Percentiles rank a stretch among this genome's conserved stretches.
Evolutionary conservation across 768 basidiomycete genomes (phyloP).

Genomic region (Russula virescens): DNA sequence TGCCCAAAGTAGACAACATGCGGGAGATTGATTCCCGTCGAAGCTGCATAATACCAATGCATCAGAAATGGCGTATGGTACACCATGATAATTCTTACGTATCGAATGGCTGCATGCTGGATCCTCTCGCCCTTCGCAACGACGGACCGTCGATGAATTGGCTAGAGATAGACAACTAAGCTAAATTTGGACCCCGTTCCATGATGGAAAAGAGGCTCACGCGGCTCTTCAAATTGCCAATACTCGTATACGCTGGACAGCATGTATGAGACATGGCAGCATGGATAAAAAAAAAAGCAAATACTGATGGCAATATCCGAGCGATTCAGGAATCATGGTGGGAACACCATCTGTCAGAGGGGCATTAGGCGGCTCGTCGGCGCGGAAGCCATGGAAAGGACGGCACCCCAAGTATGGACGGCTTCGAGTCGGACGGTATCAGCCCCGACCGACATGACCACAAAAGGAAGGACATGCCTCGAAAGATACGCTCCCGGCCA

Average conservation of each 20-base stretch:
- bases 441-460: too few species aligned
- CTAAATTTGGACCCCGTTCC: too few species aligned
- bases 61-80: too few species aligned
- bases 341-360: slow-evolving; percentile 42
- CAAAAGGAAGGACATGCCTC: slow-evolving; percentile 30
- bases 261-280: neutral
- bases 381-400: neutral
- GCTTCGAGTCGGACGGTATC: slow-evolving; percentile 27
- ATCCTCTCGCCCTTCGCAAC: slow-evolving; percentile 43
- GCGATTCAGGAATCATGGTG: slow-evolving; percentile 39
- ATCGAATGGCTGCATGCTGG: slow-evolving; percentile 44
- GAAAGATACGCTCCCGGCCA: slow-evolving; percentile 37
- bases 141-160: slow-evolving; percentile 34
- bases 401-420: slow-evolving; percentile 41
- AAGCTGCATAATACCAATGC: slow-evolving; percentile 34
- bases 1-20: slow-evolving; percentile 44
- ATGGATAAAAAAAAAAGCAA: neutral
- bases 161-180: slow-evolving; percentile 6
- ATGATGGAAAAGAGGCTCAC: slow-evolving; percentile 24
- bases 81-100: too few species aligned
- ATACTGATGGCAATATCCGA: slow-evolving; percentile 47
- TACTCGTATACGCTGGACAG: slow-evolving; percentile 35
- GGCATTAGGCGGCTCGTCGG: neutral
- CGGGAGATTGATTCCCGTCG: slow-evolving; percentile 43
- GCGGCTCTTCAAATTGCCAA: slow-evolving; percentile 45